Percentiles rank a stretch among this genome's conserved stretches.
Evolutionary conservation across 2,329 filamentous ascomycete species (phyloP).

Genomic region (Sclerotinia spermophila): DNA sequence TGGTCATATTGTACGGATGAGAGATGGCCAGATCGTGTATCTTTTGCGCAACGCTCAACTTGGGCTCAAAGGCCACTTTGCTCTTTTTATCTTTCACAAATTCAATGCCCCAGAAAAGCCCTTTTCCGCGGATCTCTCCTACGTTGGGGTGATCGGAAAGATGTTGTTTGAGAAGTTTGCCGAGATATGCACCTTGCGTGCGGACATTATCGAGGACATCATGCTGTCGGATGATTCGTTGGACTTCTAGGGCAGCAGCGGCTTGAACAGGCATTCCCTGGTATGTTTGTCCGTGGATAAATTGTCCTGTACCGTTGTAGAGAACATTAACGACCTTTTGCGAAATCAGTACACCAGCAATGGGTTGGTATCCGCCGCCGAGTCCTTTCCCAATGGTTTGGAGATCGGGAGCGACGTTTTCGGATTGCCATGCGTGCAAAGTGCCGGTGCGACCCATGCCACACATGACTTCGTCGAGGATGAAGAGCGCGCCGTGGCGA

Average conservation of each 20-base stretch:
- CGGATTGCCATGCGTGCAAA: constrained; percentile 54
- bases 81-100: constrained; percentile 50
- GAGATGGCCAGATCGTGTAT: constrained; percentile 46
- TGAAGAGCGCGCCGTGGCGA: constrained; percentile 68
- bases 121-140: constrained; percentile 58
- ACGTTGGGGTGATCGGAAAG: constrained; percentile 49
- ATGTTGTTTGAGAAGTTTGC: constrained; percentile 41
- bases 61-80: constrained; percentile 47
- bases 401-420: constrained; percentile 57
- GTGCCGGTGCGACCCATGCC: constrained; percentile 52
- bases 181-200: constrained; percentile 50
- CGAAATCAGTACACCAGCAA: constrained; percentile 57
- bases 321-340: constrained; percentile 47
- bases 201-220: constrained; percentile 56
- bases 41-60: constrained; percentile 43
- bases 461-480: constrained; percentile 71
- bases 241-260: constrained; percentile 59
- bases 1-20: constrained; percentile 47
- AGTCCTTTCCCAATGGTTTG: constrained; percentile 65
- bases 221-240: constrained; percentile 54
- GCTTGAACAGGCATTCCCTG: constrained; percentile 59
- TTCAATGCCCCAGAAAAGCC: constrained; percentile 56
- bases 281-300: constrained; percentile 47
- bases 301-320: constrained; percentile 30
- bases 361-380: constrained; percentile 58